A percentile compares a stretch with the other conserved stretches of the same genome.
These are phyloP conservation scores for Podaxis rugospora DNA, from an alignment of 768 basidiomycete genomes.

Conservation along the genomic window DNA sequence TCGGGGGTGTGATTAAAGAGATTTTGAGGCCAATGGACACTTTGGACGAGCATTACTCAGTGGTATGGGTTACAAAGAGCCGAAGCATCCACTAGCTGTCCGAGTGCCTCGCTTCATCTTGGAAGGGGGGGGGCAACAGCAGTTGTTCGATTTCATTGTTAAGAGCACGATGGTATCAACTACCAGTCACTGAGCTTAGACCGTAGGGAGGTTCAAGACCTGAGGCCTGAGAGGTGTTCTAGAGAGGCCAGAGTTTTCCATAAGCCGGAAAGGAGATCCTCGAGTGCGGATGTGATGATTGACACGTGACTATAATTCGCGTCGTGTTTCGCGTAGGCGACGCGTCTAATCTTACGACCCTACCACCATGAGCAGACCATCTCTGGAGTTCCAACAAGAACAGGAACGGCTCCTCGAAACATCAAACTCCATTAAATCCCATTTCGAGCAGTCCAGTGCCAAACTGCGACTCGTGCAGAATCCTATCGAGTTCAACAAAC, in stretches of 20 bases:
- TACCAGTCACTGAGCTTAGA: no score
- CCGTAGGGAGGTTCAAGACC: no score
- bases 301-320: background rate
- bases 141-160: no score
- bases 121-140: no score
- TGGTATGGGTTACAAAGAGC: no score
- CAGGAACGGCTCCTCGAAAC: slow-evolving; percentile 30
- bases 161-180: no score
- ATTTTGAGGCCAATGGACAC: no score
- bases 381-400: slow-evolving; percentile 17
- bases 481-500: slow-evolving; percentile 30
- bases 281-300: background rate
- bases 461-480: slow-evolving; percentile 34
- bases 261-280: background rate
- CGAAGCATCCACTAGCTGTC: no score
- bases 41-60: no score
- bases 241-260: background rate
- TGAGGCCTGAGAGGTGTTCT: no score
- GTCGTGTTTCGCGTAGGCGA: background rate
- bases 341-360: background rate
- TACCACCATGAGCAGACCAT: slow-evolving; percentile 4
- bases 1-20: no score
- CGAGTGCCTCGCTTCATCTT: no score
- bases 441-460: slow-evolving; percentile 26
- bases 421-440: slow-evolving; percentile 27